Base-by-base conservation (phyloP, 1,139 yeast genomes). In the Schizosaccharomyces versatilis region DNA sequence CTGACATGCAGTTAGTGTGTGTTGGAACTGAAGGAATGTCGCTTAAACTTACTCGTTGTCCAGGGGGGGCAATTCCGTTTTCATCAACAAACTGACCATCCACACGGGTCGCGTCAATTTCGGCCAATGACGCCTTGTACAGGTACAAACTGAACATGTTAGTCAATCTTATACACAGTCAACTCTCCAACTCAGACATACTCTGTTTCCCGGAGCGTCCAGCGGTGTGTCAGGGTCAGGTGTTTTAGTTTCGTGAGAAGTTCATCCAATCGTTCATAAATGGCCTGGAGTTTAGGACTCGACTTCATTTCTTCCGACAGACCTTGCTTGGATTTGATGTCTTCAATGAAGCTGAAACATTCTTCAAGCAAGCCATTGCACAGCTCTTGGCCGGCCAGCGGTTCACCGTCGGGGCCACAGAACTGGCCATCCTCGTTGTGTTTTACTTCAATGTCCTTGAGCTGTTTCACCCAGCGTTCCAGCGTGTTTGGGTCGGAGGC, bases 201-300 rank as follows among this genome's bases (percentile, higher is more conserved):
- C 49, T 90, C 98, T 0, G 97, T 90, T 64, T 86, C 95, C 64
- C 98, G 77, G 68, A 90, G 72, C 1, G 97, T 88, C 98, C 98
- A 90, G 66, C 97, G 77, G 68, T 95, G 80, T 2, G 98, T 90
- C 41, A 90, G 78, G 60, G 86, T 72, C 61, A 90, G 71, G 61
- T 84, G 84, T 62, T 84, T 95, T 59, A 90, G 72, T 19, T 80
- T 80, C 36, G 77, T 72, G 66, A 85, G 84, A 61, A 85, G 72
- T 51, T 75, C 77, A 41, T 77, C 70, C 60, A 90, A 71, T 59
- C 72, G 69, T 53, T 73, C 71, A 63, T 78, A 80, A 14, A 77
- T 67, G 9, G 75, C 76, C 54, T 70, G 68, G 54, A 79, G 66
- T 55, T 69, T 39, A 1, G 52, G 52, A 14, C 42, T 39, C 15